A percentile compares a stretch with the other conserved stretches of the same genome.
These are phyloP conservation scores for Neltuma alba DNA, from an alignment of 306 rosid species.

Conservation along the genomic window DNA sequence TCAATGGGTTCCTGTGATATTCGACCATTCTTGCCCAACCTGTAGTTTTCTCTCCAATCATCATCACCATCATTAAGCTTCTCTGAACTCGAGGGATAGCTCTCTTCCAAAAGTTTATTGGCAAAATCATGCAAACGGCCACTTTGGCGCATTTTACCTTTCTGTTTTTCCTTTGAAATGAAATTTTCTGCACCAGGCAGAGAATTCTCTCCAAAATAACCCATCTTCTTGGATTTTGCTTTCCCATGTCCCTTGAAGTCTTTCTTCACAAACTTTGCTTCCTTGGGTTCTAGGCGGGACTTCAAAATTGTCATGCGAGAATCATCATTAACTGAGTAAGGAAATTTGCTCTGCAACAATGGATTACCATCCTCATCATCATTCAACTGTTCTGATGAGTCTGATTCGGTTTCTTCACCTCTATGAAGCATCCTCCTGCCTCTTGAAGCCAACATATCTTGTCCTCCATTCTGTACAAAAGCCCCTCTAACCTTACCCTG, in stretches of 20 bases:
- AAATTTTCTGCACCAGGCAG: conserved; percentile 52
- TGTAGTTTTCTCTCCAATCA: conserved; percentile 52
- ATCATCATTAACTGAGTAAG: conserved; percentile 67
- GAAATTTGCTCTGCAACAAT: conserved; percentile 69
- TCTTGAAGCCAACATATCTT: conserved; percentile 48
- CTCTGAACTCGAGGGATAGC: conserved; percentile 48
- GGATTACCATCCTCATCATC: conserved; percentile 84
- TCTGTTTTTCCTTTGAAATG: conserved; percentile 69
- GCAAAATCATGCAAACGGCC: conserved; percentile 51
- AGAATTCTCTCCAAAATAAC: conserved; percentile 54
- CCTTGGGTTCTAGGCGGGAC: conserved; percentile 64
- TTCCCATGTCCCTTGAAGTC: conserved; percentile 55
- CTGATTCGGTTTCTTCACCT: conserved; percentile 91
- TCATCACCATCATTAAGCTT: conserved; percentile 56
- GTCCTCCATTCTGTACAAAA: conserved; percentile 59
- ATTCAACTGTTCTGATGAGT: conserved; percentile 83
- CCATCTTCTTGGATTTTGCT: conserved; percentile 50
- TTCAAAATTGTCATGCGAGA: conserved; percentile 54
- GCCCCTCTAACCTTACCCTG: conserved; percentile 64
- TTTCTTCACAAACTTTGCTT: conserved; percentile 56
- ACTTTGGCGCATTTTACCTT: conserved; percentile 58
- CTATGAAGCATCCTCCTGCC: conserved; percentile 50
- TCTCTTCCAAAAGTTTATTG: conserved; percentile 55
- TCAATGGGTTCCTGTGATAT: conserved; percentile 57
- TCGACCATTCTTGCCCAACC: conserved; percentile 55